Evolutionary conservation across 345 rosid genomes (phyloP).

Genomic region (Carallia pectinifolia): DNA sequence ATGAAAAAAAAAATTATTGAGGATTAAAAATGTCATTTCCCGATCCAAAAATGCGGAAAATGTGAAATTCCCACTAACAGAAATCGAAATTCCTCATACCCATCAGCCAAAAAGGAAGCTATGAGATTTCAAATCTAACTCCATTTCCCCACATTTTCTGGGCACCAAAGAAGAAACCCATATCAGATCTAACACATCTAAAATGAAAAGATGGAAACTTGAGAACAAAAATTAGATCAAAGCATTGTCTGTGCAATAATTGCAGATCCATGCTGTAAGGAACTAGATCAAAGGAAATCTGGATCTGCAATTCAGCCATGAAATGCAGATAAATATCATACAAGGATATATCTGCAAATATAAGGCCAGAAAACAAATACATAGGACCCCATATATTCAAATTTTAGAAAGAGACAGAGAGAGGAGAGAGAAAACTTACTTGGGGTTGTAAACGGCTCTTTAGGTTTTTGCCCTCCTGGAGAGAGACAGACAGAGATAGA

Average conservation of each 20-base stretch:
- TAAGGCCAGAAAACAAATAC: constrained; percentile 31
- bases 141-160: background rate
- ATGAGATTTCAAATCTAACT: background rate
- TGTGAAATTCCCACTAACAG: background rate
- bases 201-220: background rate
- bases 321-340: background rate
- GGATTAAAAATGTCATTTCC: background rate
- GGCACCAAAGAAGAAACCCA: background rate
- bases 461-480: constrained; percentile 85
- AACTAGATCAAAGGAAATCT: background rate
- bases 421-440: constrained; percentile 94
- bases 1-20: background rate
- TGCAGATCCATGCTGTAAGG: constrained; percentile 39
- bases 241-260: constrained; percentile 15
- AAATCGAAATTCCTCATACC: constrained; percentile 1
- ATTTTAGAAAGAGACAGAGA: constrained; percentile 31
- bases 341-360: constrained; percentile 3
- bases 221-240: background rate
- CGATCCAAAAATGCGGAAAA: background rate
- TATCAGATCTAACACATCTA: background rate
- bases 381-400: constrained; percentile 61
- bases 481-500: constrained; percentile 44
- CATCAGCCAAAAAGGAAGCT: background rate
- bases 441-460: constrained; percentile 74
- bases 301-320: background rate